Base-by-base conservation (phyloP, 2,329 filamentous ascomycete genomes). In the Diaporthe amygdali region DNA sequence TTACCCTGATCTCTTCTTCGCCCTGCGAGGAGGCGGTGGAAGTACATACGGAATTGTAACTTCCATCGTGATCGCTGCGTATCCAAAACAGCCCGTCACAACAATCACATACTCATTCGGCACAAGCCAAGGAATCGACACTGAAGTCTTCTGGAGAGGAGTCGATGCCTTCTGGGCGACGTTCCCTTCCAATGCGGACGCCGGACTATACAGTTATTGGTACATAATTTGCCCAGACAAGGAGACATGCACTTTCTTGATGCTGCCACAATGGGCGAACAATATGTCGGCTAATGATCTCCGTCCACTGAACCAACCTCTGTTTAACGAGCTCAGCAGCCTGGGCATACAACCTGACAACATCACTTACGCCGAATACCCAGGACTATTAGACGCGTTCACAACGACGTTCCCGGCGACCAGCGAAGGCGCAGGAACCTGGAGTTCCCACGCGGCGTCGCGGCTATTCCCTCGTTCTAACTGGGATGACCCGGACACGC, bases 1-100 rank as follows among this genome's bases (percentile, higher is more conserved):
- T 34, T 81, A 88, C 69, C 63, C 79, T 1, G 86, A 88, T 52
- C 78, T 89, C 3, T 88, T 84, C 77, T 87, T 84, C 82, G 86
- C 85, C 4, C 78, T 88, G 37, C 78, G 83, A 17, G 86, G 86
- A 27, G 86, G 82, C 14, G 85, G 84, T 32, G 80, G 80, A 17
- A 79, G 79, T 70, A 83, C 81, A 1, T 83, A 78, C 71, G 81
- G 81, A 17, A 76, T 84, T 1, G 81, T 83, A 20, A 80, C 77
- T 9, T 81, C 76, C 22, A 70, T 78, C 9, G 54, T 73, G 7
- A 66, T 78, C 54, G 70, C 67, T 46, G 76, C 74, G 1, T 76
- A 77, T 61, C 75, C 76, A 37, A 74, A 74, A 39, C 73, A 74
- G 17, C 74, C 74, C 14, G 68, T 76, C 22, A 74, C 75, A 9